Conservation (phyloP, 768 basidiomycete genomes). For the Auriscalpium orientale region DNA sequence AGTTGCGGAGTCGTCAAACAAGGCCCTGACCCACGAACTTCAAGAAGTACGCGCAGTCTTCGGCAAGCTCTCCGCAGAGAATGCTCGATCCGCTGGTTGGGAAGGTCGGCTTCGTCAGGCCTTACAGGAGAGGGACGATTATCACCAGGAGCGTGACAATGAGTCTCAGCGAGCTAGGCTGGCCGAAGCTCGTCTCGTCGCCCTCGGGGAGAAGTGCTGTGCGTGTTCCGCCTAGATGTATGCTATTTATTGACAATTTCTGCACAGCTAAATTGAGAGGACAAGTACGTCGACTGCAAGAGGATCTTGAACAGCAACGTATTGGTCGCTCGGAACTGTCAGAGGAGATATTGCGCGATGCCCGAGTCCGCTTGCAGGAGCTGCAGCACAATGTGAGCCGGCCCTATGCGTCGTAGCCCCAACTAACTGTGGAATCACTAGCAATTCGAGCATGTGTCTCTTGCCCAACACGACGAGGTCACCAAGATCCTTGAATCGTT, state of each 20-base stretch:
- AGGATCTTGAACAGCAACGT: slow-evolving; percentile 55
- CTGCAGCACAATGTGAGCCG: slow-evolving; percentile 49
- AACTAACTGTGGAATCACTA: neutral
- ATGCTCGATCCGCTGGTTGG: slow-evolving; percentile 64
- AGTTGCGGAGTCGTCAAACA: slow-evolving; percentile 71
- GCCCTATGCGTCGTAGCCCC: neutral
- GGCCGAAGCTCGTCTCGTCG: slow-evolving; percentile 59
- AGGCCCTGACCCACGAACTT: slow-evolving; percentile 63
- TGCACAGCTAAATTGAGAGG: slow-evolving; percentile 56
- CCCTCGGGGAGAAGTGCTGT: slow-evolving; percentile 66
- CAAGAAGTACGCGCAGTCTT: slow-evolving; percentile 65
- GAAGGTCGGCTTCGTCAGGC: slow-evolving; percentile 56
- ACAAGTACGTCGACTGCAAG: slow-evolving; percentile 58
- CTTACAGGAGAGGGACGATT: slow-evolving; percentile 75
- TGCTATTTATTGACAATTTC: neutral
- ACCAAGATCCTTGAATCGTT: slow-evolving; percentile 72
- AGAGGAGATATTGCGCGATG: slow-evolving; percentile 59
- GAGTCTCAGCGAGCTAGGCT: slow-evolving; percentile 59
- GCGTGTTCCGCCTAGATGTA: slow-evolving; percentile 3
- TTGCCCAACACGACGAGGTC: slow-evolving; percentile 47
- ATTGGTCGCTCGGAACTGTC: slow-evolving; percentile 55
- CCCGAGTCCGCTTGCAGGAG: slow-evolving; percentile 53
- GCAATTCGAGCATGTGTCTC: slow-evolving; percentile 34
- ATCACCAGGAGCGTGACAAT: slow-evolving; percentile 73
- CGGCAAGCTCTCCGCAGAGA: slow-evolving; percentile 57